Base-by-base conservation (phyloP, 306 rosid genomes). In the Dryas drummondii region DNA sequence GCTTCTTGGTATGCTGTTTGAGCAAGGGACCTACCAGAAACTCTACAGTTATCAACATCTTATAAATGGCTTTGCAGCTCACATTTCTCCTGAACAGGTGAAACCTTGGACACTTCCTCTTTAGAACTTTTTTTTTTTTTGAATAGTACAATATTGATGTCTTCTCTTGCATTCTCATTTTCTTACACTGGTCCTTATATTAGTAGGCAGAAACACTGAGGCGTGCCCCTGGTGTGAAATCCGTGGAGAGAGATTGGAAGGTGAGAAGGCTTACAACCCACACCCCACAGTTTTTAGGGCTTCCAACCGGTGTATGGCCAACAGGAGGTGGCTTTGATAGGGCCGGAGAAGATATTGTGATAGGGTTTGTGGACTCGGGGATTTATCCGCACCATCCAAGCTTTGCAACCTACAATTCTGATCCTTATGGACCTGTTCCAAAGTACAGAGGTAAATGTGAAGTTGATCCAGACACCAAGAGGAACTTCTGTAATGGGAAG, bases 241-340 rank as follows among this genome's bases (percentile, higher is more conserved):
- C 96, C 44, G 90, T 96, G 75, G 92, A 75, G 84, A 89, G 91
- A 84, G 99, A 96, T 79, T 96, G 98, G 98, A 96, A 96, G 87
- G 99, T 96, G 61, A 83, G 77, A 80, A 90, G 79, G 84, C 96
- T 90, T 64, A 96, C 99, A 70, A 96, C 96, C 32, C 99, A 96
- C 81, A 96, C 99, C 42, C 99, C 99, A 7, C 91, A 96, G 76
- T 96, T 96, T 87, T 88, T 96, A 87, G 99, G 99, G 75, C 99
- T 96, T 83, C 99, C 99, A 63, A 96, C 99, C 1, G 99, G 97
- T 73, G 99, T 96, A 64, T 96, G 99, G 99, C 99, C 99, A 2
- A 92, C 99, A 32, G 98, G 97, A 73, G 99, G 99, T 46, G 99
- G 99, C 82, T 92, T 85, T 87, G 99, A 96, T 76, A 85, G 92